A percentile compares a stretch with the other conserved stretches of the same genome.
Conservation (phyloP, 2,329 filamentous ascomycete genomes). For the Diaporthe sp. region DNA sequence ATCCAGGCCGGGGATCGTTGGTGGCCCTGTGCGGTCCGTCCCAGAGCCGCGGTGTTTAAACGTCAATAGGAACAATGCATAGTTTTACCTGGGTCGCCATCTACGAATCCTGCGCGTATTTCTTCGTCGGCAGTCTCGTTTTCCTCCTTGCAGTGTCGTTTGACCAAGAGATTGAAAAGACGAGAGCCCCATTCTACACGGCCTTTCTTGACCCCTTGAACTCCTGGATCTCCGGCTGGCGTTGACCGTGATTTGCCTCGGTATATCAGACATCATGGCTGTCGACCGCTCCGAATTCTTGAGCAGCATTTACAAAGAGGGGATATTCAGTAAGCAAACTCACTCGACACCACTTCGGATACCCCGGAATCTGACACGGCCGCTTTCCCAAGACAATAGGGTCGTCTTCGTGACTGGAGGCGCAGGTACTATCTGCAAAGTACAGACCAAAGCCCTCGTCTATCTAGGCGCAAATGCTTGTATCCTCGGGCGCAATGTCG, state of each 20-base stretch:
- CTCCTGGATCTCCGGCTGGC: conserved; percentile 6
- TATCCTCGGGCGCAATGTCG: conserved; percentile 90
- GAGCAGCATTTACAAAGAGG: conserved; percentile 87
- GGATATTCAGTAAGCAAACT: conserved; percentile 79
- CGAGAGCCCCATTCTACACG: conserved; percentile 16
- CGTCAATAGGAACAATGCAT: conserved; percentile 21
- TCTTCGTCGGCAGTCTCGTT: conserved; percentile 37
- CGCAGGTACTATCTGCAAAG: conserved; percentile 92
- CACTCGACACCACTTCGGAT: background rate
- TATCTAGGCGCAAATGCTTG: conserved; percentile 93
- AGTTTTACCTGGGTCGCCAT: conserved; percentile 16
- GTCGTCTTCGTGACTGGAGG: conserved; percentile 97
- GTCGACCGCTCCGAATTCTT: conserved; percentile 73
- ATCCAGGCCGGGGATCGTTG: conserved; percentile 17
- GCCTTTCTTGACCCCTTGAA: conserved; percentile 23
- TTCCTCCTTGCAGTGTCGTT: conserved; percentile 33
- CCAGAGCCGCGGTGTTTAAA: background rate
- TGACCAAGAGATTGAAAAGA: conserved; percentile 32
- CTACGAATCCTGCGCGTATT: conserved; percentile 33
- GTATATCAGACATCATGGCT: conserved; percentile 38
- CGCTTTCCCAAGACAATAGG: conserved; percentile 74
- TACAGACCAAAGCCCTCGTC: conserved; percentile 92
- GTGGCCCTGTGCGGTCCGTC: background rate
- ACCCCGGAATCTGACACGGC: background rate
- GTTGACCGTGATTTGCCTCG: background rate